Evolutionary conservation across 495 filamentous ascomycete genomes (phyloP).

Genomic region (Xylaria grammica): DNA sequence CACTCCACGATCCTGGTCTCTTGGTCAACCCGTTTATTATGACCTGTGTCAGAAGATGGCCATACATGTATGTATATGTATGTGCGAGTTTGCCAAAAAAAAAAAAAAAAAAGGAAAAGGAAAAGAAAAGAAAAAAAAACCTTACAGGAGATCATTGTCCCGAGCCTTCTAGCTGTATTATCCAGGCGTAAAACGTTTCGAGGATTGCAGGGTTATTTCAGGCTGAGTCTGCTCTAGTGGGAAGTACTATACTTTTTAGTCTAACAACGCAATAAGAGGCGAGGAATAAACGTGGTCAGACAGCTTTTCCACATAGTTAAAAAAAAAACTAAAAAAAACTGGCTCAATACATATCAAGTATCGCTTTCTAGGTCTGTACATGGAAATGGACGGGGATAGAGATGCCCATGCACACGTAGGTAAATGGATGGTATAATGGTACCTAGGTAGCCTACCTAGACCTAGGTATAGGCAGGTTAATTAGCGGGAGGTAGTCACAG

Average conservation of each 20-base stretch:
- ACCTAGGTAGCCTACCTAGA: too few species aligned
- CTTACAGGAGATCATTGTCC: not conserved
- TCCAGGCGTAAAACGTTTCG: not conserved
- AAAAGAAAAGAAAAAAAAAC: too few species aligned
- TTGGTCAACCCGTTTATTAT: not conserved
- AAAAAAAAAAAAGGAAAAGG: too few species aligned
- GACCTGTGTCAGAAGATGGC: not conserved
- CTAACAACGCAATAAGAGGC: not conserved
- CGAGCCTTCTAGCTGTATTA: not conserved
- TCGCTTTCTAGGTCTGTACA: too few species aligned
- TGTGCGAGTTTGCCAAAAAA: not conserved
- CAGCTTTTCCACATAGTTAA: too few species aligned
- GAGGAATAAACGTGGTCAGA: constrained; percentile 1
- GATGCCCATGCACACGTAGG: too few species aligned
- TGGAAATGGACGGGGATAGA: too few species aligned
- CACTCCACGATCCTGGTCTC: constrained; percentile 8
- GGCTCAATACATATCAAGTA: too few species aligned
- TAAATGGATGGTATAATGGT: too few species aligned
- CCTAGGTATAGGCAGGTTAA: too few species aligned
- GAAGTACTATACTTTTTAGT: not conserved
- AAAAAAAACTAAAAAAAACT: too few species aligned
- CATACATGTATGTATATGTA: not conserved
- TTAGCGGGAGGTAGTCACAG: too few species aligned
- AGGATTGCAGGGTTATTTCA: constrained; percentile 1
- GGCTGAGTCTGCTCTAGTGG: not conserved